Conservation (phyloP, 139 green algal species). For the Penium margaritaceum region DNA sequence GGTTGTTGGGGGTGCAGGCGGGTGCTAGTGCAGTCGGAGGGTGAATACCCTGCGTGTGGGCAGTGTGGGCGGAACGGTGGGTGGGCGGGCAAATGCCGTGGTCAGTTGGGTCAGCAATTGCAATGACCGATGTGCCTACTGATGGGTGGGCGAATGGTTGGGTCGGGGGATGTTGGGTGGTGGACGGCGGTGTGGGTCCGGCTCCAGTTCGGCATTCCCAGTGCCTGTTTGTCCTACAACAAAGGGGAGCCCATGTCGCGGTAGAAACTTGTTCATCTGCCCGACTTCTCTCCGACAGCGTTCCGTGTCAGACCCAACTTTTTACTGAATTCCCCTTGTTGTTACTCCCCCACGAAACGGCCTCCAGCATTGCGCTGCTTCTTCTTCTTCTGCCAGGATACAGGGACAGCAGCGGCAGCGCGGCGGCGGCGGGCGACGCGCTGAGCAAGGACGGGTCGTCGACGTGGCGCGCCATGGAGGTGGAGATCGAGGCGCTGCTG, state of each 20-base stretch:
- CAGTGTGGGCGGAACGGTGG: background rate
- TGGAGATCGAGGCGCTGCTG: slow-evolving; percentile 71
- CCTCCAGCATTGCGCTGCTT: too few species aligned
- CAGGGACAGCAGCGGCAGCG: background rate
- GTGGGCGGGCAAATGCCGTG: background rate
- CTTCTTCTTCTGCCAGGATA: background rate
- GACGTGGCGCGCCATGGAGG: background rate
- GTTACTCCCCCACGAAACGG: background rate
- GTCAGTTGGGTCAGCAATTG: too few species aligned
- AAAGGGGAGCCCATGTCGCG: too few species aligned
- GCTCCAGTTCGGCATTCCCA: too few species aligned
- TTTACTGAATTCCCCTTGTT: background rate
- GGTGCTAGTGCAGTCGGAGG: background rate
- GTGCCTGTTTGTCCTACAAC: too few species aligned
- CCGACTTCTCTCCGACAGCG: too few species aligned
- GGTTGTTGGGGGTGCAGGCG: background rate
- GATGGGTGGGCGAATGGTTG: too few species aligned
- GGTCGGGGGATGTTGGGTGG: too few species aligned
- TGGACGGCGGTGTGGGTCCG: too few species aligned
- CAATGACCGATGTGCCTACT: too few species aligned
- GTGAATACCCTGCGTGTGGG: background rate
- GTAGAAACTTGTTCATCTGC: too few species aligned
- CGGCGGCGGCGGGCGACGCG: too few species aligned
- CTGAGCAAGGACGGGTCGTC: slow-evolving; percentile 4
- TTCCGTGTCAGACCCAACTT: background rate